These are phyloP conservation scores for Trichoderma sp. DNA, from an alignment of 2,329 filamentous ascomycete species.

Conservation along the genomic window DNA sequence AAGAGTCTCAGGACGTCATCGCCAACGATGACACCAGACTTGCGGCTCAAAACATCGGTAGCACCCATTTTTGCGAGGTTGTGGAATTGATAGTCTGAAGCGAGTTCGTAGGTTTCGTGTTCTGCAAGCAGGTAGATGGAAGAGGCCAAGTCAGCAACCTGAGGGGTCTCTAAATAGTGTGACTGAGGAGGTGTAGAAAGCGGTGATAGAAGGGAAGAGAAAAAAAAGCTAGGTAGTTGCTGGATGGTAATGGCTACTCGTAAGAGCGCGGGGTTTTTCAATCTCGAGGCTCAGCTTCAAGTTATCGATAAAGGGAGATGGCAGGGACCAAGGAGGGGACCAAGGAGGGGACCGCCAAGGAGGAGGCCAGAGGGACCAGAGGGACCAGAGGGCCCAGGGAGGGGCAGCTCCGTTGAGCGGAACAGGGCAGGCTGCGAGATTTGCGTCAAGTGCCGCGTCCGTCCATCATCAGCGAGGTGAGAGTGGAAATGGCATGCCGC, in stretches of 20 bases:
- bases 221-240: constrained; percentile 21
- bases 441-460: constrained; percentile 17
- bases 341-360: constrained; percentile 2
- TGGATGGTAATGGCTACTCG: constrained; percentile 27
- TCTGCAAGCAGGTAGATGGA: neutral
- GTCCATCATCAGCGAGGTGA: neutral
- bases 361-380: neutral
- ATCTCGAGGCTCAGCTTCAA: constrained; percentile 13
- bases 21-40: constrained; percentile 58
- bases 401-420: constrained; percentile 28
- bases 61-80: constrained; percentile 43
- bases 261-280: constrained; percentile 28
- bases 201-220: constrained; percentile 10
- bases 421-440: constrained; percentile 22
- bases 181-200: constrained; percentile 4
- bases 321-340: neutral
- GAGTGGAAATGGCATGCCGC: constrained; percentile 9
- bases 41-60: constrained; percentile 51
- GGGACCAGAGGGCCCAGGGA: constrained; percentile 1
- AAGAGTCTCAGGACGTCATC: constrained; percentile 69
- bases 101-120: neutral
- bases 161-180: neutral
- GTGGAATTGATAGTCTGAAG: neutral
- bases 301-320: constrained; percentile 23
- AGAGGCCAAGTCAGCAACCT: constrained; percentile 12